phyloP scores from a whole-genome alignment of 2,329 filamentous ascomycete genomes.

The Neodidymelliopsis sp. region DNA sequence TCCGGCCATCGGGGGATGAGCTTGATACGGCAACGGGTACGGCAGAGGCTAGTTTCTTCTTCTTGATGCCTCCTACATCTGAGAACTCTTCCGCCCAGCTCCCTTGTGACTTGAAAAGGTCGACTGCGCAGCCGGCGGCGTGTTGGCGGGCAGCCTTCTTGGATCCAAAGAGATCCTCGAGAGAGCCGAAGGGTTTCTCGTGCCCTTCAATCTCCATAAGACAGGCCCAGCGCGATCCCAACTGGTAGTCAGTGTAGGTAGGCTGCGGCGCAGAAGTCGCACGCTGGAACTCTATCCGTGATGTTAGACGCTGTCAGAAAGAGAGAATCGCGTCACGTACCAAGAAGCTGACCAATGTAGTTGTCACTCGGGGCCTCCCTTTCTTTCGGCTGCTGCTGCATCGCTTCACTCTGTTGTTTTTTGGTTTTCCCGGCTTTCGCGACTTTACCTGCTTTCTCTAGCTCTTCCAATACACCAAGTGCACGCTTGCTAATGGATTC shows the following conservation, averaged over 20 bases:
- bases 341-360: constrained; percentile 51
- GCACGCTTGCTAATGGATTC: constrained; percentile 49
- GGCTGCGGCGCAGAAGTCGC: constrained; percentile 36
- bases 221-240: constrained; percentile 44
- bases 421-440: constrained; percentile 28
- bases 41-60: constrained; percentile 28
- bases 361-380: constrained; percentile 20
- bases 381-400: neutral
- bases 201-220: constrained; percentile 37
- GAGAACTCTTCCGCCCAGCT: constrained; percentile 36
- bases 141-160: constrained; percentile 54
- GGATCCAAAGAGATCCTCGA: constrained; percentile 38
- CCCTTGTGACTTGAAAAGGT: constrained; percentile 49
- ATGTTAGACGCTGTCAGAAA: neutral
- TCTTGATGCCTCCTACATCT: constrained; percentile 40
- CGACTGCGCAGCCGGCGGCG: constrained; percentile 52
- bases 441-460: constrained; percentile 33
- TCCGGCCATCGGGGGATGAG: neutral
- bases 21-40: neutral
- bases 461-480: constrained; percentile 32
- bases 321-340: constrained; percentile 35
- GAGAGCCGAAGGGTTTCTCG: constrained; percentile 46
- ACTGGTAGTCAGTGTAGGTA: constrained; percentile 47
- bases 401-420: constrained; percentile 24
- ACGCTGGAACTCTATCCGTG: constrained; percentile 42